Conservation (phyloP, 345 rosid species). For the Lumnitzera littorea region DNA sequence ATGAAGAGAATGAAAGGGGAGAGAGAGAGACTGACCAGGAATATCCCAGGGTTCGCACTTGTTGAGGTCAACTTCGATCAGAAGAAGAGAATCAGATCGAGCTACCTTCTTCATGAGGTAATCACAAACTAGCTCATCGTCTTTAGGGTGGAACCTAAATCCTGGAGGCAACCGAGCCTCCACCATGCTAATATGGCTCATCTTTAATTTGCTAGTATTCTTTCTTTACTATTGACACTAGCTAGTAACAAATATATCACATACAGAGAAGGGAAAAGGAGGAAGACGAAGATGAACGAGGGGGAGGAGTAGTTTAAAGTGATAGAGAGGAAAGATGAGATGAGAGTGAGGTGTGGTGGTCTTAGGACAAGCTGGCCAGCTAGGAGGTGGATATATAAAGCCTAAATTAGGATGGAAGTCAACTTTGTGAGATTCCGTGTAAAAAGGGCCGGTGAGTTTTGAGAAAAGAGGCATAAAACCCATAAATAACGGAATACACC, state of each 20-base stretch:
- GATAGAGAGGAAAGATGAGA: too few relatives aligned
- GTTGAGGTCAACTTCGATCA: conserved; percentile 86
- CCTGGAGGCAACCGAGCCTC: conserved; percentile 82
- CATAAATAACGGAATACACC: too few relatives aligned
- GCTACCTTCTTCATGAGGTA: conserved; percentile 57
- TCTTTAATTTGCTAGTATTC: background rate
- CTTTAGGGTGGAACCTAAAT: conserved; percentile 84
- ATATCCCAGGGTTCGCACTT: conserved; percentile 95
- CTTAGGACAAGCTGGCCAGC: too few relatives aligned
- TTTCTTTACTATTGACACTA: too few relatives aligned
- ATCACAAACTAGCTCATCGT: conserved; percentile 87
- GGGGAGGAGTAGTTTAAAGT: too few relatives aligned
- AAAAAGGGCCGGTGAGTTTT: conserved; percentile 4
- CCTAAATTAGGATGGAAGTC: background rate
- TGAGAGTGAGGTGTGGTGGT: too few relatives aligned
- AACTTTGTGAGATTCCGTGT: conserved; percentile 10
- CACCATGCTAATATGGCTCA: conserved; percentile 54
- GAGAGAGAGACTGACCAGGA: conserved; percentile 44
- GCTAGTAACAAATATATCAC: too few relatives aligned
- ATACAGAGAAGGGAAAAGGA: background rate
- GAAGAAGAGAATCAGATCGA: conserved; percentile 23
- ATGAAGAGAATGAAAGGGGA: too few relatives aligned
- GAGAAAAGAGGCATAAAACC: too few relatives aligned
- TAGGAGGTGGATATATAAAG: background rate
- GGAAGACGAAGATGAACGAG: too few relatives aligned